These are phyloP conservation scores for Zea mays DNA, from an alignment of 176 grass and related monocot genomes.

Conservation along the genomic window DNA sequence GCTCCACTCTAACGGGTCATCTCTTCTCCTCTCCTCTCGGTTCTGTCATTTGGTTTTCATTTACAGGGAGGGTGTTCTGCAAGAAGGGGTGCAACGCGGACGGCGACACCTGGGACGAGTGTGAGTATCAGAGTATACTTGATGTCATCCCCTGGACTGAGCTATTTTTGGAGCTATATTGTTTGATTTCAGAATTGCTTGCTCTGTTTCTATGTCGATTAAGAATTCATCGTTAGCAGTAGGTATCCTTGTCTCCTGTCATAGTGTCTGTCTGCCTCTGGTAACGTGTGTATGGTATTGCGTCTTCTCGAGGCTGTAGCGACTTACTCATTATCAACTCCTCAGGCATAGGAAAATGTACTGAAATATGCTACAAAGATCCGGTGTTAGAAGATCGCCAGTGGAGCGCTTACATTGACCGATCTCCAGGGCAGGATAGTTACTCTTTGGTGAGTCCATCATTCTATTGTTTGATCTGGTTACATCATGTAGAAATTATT, in stretches of 20 bases:
- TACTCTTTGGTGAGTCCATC: slow-evolving; percentile 70
- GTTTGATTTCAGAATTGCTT: background rate
- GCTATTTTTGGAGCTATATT: background rate
- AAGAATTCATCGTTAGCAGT: background rate
- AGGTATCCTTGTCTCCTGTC: background rate
- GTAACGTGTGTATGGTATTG: background rate
- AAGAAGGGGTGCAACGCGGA: slow-evolving; percentile 96
- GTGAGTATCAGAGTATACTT: slow-evolving; percentile 37
- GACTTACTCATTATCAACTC: slow-evolving; percentile 19
- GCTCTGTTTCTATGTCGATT: background rate
- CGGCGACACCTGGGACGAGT: slow-evolving; percentile 89
- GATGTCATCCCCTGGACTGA: background rate
- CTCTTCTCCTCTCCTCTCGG: background rate
- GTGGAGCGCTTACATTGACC: slow-evolving; percentile 89
- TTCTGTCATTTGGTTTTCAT: background rate
- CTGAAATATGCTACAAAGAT: slow-evolving; percentile 94
- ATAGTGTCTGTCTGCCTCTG: background rate
- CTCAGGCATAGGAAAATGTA: slow-evolving; percentile 78
- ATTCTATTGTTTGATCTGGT: background rate
- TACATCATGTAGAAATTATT: background rate
- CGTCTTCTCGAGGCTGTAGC: background rate
- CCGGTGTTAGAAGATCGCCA: slow-evolving; percentile 78
- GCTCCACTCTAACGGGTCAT: background rate
- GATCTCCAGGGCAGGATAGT: slow-evolving; percentile 82
- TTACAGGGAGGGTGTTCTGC: slow-evolving; percentile 96